Evolutionary conservation across 192 early-diverging fungal genomes (phyloP), one percentile per base, ranked within the genome.

Genomic region (Rhizophagus clarus): DNA sequence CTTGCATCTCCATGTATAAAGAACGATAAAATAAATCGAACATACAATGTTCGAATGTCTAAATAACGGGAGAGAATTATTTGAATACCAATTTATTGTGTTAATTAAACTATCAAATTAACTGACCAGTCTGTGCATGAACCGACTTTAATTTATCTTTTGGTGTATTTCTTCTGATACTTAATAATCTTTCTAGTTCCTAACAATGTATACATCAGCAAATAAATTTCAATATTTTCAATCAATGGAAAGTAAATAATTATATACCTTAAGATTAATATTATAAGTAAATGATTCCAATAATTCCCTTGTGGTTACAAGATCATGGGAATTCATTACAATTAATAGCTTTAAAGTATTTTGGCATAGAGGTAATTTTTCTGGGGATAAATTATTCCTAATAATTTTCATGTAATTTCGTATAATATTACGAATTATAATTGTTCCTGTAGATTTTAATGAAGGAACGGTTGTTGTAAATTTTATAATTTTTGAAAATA

Each of bases 11-110:
- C 93, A 31, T 88, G 85, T 62, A 85, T 86, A n/a, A 96, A 85
- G 76, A 96, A 96, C 28, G 91, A 87, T n/a, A 94, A 82, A n/a
- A 96, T 77, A 72, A 95, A 95, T 47, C 88, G 86, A 73, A 96
- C 86, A 80, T 93, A 95, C 1, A 93, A 77, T 11, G 88, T 91
- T 66, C 95, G 87, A 42, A 94, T 83, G 80, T 94, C 93, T 90
- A 79, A 11, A 60, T 10, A 40, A 68, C 17, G 11, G 47, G 20
- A 76, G 34, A 24, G 14, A 8, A 42, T 37, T 4, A 3, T 37
- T 69, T 62, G 20, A 61, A n/a, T 66, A 31, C 17, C 9, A 9
- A 49, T 34, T 32, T 64, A 62, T 40, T 37, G 22, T 15, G n/a
- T 79, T 3, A 79, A 40, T 40, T 40, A 40, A 40, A 40, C 6